Percentiles rank a stretch among this genome's conserved stretches.
These are phyloP conservation scores for Phlyctochytrium bullatum DNA, from an alignment of 192 early-diverging fungal genomes.

Conservation along the genomic window DNA sequence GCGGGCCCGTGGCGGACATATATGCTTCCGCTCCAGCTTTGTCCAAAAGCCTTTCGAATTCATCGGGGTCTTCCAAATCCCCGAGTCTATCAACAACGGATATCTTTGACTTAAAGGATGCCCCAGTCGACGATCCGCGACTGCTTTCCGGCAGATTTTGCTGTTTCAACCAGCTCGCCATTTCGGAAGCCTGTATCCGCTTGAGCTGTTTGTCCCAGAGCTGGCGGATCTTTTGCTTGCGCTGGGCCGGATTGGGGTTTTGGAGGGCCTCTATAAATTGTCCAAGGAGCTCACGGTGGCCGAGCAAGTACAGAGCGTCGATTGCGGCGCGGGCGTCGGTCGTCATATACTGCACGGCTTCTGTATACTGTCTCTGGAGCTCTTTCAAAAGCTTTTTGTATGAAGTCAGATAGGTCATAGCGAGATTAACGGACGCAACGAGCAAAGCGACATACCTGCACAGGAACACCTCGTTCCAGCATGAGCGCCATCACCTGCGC, in stretches of 20 bases:
- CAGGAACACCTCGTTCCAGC: constrained; percentile 27
- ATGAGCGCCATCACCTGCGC: constrained; percentile 17
- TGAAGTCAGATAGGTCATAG: too few species aligned
- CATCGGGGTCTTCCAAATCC: too few species aligned
- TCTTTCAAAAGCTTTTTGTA: too few species aligned
- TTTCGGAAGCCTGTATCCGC: constrained; percentile 6
- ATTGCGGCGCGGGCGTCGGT: constrained; percentile 13
- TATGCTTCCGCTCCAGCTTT: too few species aligned
- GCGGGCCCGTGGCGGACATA: too few species aligned
- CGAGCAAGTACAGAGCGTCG: constrained; percentile 21
- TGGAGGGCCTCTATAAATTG: neutral
- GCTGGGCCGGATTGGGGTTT: neutral
- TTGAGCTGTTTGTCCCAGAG: constrained; percentile 16
- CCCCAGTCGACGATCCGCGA: too few species aligned
- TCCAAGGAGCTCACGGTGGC: constrained; percentile 1
- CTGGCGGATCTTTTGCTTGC: neutral
- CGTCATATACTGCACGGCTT: constrained; percentile 13
- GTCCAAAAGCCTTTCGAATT: too few species aligned
- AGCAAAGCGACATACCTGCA: constrained; percentile 16
- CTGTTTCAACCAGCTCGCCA: constrained; percentile 12
- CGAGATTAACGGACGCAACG: too few species aligned
- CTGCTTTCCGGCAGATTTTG: too few species aligned
- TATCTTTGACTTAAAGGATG: too few species aligned
- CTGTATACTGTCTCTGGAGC: constrained; percentile 25
- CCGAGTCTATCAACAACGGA: too few species aligned